Conservation (phyloP, 1,139 yeast species). For the Suhomyces maxii region DNA sequence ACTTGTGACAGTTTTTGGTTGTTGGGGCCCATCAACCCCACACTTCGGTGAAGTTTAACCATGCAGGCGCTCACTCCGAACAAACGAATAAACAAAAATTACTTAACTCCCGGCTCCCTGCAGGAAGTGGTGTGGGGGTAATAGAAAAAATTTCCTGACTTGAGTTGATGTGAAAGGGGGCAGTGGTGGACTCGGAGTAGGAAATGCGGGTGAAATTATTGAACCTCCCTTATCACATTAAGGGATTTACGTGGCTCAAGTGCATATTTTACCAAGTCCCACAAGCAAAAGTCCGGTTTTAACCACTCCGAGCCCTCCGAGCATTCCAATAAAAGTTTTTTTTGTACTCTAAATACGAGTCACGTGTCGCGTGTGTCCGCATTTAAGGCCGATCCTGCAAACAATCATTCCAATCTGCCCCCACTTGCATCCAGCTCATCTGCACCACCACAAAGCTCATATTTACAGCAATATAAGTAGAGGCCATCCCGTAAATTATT, state of each 20-base stretch:
- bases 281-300: too few species aligned
- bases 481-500: not conserved
- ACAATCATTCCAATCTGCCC: not conserved
- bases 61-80: not conserved
- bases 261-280: too few species aligned
- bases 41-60: not conserved
- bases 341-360: not conserved
- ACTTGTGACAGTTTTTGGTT: not conserved
- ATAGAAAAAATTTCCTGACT: not conserved
- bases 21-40: not conserved
- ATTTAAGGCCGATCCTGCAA: not conserved
- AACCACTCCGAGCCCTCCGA: not conserved
- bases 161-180: not conserved
- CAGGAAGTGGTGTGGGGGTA: not conserved
- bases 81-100: not conserved
- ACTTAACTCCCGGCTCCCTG: slow-evolving; percentile 3
- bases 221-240: too few species aligned
- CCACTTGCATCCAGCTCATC: not conserved
- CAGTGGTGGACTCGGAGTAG: not conserved
- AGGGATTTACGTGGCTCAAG: too few species aligned
- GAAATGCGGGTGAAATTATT: not conserved
- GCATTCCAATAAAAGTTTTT: not conserved
- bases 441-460: not conserved
- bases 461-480: not conserved
- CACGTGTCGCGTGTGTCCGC: not conserved